Evolutionary conservation across 345 rosid genomes (phyloP).

Genomic region (Microthlaspi erraticum): DNA sequence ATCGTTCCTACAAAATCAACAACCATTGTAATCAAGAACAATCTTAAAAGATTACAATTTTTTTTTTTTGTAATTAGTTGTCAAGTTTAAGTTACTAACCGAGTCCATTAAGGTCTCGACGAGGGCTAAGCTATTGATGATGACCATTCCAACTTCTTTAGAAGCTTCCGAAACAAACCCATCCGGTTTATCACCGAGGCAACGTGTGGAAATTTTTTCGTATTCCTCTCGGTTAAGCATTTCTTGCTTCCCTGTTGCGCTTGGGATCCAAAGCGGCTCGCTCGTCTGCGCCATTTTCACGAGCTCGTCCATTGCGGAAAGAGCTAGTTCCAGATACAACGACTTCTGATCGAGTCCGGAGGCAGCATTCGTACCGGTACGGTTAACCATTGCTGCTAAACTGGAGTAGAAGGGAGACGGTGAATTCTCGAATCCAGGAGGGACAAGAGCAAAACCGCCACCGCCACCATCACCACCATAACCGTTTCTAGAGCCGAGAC

Average conservation of each 20-base stretch:
- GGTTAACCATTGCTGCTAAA: conserved; percentile 45
- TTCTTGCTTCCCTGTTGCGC: conserved; percentile 61
- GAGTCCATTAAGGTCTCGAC: conserved; percentile 95
- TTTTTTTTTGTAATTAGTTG: background rate
- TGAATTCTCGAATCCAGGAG: conserved; percentile 58
- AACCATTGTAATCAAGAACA: background rate
- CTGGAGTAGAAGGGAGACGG: conserved; percentile 38
- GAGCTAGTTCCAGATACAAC: conserved; percentile 78
- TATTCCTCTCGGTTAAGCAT: conserved; percentile 53
- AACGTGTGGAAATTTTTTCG: conserved; percentile 57
- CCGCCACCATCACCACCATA: background rate
- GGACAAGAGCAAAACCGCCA: conserved; percentile 19
- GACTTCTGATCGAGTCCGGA: conserved; percentile 62
- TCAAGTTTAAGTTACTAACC: conserved; percentile 48
- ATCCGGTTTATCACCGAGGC: conserved; percentile 69
- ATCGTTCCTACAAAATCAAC: conserved; percentile 52
- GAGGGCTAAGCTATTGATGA: conserved; percentile 86
- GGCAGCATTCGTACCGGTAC: conserved; percentile 41
- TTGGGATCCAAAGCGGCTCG: conserved; percentile 76
- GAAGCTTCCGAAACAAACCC: conserved; percentile 86
- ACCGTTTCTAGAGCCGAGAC: conserved; percentile 51
- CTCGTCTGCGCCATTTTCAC: conserved; percentile 81
- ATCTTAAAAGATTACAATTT: background rate
- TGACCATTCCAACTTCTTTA: conserved; percentile 79
- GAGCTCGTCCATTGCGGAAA: conserved; percentile 87